These are phyloP conservation scores for Pythium brassicae DNA, from an alignment of 352 stramenopile species.

Conservation along the genomic window DNA sequence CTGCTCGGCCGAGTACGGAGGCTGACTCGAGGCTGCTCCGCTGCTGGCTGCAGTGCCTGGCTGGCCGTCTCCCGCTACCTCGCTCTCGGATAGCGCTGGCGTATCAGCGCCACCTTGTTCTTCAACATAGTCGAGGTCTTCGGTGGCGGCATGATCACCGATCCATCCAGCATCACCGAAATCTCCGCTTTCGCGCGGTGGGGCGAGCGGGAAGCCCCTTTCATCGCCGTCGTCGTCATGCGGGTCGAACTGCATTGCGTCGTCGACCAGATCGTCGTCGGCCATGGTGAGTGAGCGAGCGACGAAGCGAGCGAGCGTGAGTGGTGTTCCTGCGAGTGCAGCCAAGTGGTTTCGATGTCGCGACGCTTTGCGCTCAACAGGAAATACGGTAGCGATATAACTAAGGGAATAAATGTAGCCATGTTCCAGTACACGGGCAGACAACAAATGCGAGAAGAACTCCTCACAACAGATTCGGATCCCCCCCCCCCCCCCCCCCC, in stretches of 20 bases:
- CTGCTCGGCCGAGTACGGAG: constrained; percentile 25
- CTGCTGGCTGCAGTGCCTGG: background rate
- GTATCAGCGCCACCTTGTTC: background rate
- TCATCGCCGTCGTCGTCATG: background rate
- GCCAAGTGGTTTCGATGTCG: constrained; percentile 1
- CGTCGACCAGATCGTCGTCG: background rate
- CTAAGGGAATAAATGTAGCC: no score
- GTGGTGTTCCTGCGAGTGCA: no score
- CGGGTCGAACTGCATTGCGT: background rate
- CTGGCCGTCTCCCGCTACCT: background rate
- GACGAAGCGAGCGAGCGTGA: background rate
- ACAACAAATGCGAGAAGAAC: no score
- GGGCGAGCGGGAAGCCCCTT: background rate
- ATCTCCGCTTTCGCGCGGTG: background rate
- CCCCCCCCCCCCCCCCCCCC: no score
- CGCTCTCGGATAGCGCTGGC: background rate
- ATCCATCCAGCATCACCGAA: background rate
- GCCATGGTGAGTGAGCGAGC: background rate
- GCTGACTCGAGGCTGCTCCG: background rate
- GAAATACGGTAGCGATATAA: no score
- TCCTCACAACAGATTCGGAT: no score
- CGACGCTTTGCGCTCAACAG: background rate
- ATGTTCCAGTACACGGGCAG: no score
- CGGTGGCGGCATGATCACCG: background rate
- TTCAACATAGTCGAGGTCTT: background rate